A percentile compares a stretch with the other conserved stretches of the same genome.
phyloP scores from a whole-genome alignment of 768 basidiomycete genomes.

The Porphyrellus cyaneotinctus region DNA sequence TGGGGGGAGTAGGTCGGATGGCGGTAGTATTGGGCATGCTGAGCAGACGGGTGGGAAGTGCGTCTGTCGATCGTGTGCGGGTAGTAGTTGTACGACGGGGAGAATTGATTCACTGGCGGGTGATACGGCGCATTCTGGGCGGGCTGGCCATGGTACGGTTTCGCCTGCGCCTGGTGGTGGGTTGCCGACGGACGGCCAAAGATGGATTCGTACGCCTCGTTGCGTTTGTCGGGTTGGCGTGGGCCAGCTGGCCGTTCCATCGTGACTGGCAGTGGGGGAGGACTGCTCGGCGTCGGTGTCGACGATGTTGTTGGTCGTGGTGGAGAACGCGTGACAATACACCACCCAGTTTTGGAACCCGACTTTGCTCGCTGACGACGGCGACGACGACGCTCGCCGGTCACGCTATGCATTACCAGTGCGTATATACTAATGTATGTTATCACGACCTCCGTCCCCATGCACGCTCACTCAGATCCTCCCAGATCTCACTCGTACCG shows the following conservation, averaged over 20 bases:
- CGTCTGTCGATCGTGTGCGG: constrained; percentile 43
- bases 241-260: constrained; percentile 62
- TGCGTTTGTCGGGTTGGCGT: constrained; percentile 63
- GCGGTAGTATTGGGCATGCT: constrained; percentile 20
- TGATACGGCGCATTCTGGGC: constrained; percentile 16
- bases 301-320: not conserved
- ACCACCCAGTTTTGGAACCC: constrained; percentile 24
- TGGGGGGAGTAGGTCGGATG: constrained; percentile 28
- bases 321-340: constrained; percentile 15
- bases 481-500: constrained; percentile 69
- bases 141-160: constrained; percentile 17
- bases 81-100: constrained; percentile 39
- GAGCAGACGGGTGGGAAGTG: constrained; percentile 43
- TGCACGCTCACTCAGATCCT: constrained; percentile 30
- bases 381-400: not conserved
- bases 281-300: constrained; percentile 3
- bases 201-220: constrained; percentile 82
- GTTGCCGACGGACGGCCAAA: constrained; percentile 70
- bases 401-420: constrained; percentile 2
- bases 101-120: constrained; percentile 27
- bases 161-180: constrained; percentile 40
- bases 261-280: constrained; percentile 3
- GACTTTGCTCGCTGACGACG: constrained; percentile 8
- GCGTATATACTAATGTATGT: constrained; percentile 5
- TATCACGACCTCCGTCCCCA: constrained; percentile 21